Evolutionary conservation across 208 protist genomes (phyloP).

Genomic region (Angomonas ambiguus): DNA sequence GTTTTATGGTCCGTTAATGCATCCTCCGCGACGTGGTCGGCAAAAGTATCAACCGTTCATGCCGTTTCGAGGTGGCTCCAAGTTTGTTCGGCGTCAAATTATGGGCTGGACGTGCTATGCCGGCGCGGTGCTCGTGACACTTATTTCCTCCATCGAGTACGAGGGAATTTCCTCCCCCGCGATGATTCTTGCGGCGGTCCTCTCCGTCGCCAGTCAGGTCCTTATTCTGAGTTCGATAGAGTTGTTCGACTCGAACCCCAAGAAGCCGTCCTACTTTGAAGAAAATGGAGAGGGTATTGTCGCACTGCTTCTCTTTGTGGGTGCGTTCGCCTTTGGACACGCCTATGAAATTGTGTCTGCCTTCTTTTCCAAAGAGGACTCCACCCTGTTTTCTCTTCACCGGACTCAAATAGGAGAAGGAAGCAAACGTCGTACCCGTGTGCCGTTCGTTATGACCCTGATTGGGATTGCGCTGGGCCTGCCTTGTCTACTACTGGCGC

Average conservation of each 20-base stretch:
- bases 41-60: conserved; percentile 53
- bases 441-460: conserved; percentile 64
- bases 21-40: conserved; percentile 5
- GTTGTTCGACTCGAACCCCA: conserved; percentile 32
- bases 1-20: conserved; percentile 56
- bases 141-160: conserved; percentile 49
- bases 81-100: conserved; percentile 58
- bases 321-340: conserved; percentile 49
- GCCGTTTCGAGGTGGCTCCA: conserved; percentile 67
- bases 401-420: conserved; percentile 15
- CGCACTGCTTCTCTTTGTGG: conserved; percentile 52
- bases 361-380: conserved; percentile 23
- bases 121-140: conserved; percentile 43
- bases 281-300: conserved; percentile 76
- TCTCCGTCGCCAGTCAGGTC: conserved; percentile 57
- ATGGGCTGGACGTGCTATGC: conserved; percentile 60
- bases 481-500: conserved; percentile 59
- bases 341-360: conserved; percentile 39
- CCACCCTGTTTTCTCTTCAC: background rate
- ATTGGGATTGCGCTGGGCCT: conserved; percentile 48
- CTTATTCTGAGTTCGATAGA: conserved; percentile 61
- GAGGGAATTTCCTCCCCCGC: conserved; percentile 23
- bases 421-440: conserved; percentile 21
- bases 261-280: conserved; percentile 51
- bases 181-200: conserved; percentile 40